These are phyloP conservation scores for Huiozyma sinensis DNA, from an alignment of 805 yeast genomes.

Conservation along the genomic window DNA sequence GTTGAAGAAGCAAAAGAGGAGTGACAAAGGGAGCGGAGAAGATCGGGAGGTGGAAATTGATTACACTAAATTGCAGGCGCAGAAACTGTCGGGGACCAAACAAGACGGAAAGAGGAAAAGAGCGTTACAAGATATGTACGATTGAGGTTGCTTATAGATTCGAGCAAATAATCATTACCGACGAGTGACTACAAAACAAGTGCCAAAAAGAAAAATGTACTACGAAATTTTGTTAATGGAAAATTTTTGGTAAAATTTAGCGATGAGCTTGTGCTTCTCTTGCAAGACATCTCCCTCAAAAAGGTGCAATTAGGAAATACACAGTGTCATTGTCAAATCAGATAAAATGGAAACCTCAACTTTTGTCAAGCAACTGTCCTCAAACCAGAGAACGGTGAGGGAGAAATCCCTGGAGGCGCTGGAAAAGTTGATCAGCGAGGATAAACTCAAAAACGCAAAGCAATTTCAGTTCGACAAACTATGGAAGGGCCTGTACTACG, in stretches of 20 bases:
- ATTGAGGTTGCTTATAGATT: constrained; percentile 4
- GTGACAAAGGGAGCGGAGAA: not conserved
- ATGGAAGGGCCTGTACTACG: constrained; percentile 92
- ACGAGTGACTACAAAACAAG: no score
- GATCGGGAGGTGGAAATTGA: not conserved
- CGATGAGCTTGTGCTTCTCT: constrained; percentile 5
- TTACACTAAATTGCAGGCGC: constrained; percentile 8
- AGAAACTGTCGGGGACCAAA: constrained; percentile 13
- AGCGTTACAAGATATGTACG: constrained; percentile 15
- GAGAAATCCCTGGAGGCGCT: constrained; percentile 61
- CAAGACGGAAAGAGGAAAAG: constrained; percentile 11
- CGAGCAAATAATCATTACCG: no score
- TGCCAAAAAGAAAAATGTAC: not conserved
- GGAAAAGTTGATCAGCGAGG: constrained; percentile 42
- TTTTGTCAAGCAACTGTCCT: constrained; percentile 74
- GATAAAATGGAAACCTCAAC: constrained; percentile 31
- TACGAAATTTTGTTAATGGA: not conserved
- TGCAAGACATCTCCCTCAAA: not conserved
- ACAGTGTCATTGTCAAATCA: not conserved
- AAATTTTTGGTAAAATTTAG: not conserved
- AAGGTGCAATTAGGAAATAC: not conserved
- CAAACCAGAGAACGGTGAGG: constrained; percentile 64
- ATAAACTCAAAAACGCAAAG: constrained; percentile 32
- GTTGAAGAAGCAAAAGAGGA: constrained; percentile 8
- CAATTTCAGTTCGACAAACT: constrained; percentile 61